Evolutionary conservation across 169 alveolate species (phyloP).

Genomic region (Fabrea salina): DNA sequence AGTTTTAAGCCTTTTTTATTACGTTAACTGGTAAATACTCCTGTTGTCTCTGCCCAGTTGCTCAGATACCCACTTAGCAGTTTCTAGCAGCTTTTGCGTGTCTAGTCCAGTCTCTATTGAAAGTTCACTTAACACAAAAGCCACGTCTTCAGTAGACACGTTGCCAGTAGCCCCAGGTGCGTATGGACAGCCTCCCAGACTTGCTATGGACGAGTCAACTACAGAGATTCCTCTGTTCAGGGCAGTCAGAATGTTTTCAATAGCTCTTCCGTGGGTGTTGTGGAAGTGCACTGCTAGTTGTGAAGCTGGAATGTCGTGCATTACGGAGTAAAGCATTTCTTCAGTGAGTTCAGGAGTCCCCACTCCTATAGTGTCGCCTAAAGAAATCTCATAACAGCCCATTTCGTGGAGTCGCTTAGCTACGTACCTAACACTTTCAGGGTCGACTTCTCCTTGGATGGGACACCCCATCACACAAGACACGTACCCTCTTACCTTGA

Average conservation of each 20-base stretch:
- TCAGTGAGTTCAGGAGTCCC: conserved; percentile 77
- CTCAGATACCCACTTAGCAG: conserved; percentile 56
- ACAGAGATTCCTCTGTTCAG: conserved; percentile 62
- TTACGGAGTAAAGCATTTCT: conserved; percentile 44
- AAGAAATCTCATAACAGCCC: conserved; percentile 85
- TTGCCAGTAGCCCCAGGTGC: conserved; percentile 78
- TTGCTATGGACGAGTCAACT: conserved; percentile 75
- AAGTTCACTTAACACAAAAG: conserved; percentile 49
- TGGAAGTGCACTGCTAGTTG: conserved; percentile 81
- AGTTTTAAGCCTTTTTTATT: background rate
- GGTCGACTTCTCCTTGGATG: conserved; percentile 76
- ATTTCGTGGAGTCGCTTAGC: conserved; percentile 58
- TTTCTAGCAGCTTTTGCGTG: conserved; percentile 40
- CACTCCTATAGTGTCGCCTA: conserved; percentile 84
- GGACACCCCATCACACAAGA: conserved; percentile 87
- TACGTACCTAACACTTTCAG: conserved; percentile 58
- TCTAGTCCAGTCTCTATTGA: conserved; percentile 76
- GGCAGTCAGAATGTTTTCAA: conserved; percentile 55
- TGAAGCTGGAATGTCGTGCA: conserved; percentile 27
- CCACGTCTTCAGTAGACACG: conserved; percentile 82
- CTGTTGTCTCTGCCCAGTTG: conserved; percentile 44
- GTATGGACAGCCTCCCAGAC: conserved; percentile 88
- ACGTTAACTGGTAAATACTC: background rate
- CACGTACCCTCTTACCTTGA: conserved; percentile 77
- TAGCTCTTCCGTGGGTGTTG: conserved; percentile 77